Base-by-base conservation (phyloP, 2,329 filamentous ascomycete species). In the Tricladium varicosporioides region DNA sequence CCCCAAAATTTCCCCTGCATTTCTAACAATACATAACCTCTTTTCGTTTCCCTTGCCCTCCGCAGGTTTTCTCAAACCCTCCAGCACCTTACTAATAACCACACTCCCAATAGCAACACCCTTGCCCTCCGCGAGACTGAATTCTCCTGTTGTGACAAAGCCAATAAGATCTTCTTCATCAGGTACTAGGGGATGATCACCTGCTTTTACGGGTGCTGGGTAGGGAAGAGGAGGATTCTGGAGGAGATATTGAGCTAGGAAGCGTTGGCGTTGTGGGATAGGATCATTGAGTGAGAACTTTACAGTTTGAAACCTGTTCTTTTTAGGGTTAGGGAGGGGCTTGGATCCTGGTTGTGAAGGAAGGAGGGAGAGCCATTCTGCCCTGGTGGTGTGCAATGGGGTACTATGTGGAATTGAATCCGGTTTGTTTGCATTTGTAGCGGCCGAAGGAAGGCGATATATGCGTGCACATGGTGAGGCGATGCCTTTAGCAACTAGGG, bases 141-240 rank as follows among this genome's bases (percentile, higher is more conserved):
- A 96, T 51, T 89, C 87, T 0, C 93, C 94, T 1, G 88, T 88
- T 1, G 92, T 97, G 19, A 97, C 86, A 70, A 96, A 99, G 0
- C 94, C 94, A 51, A 97, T 83, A 11, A 97, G 78, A 70, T 97
- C 89, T 18, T 82, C 78, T 60, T 85, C 85, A 9, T 79, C 78
- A 0, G 93, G 93, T n/a, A 92, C 84, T 0, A 85, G 69, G 0
- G 87, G 87, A 63, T 90, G 84, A 0, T 73, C 70, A 0, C 77
- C 76, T 19, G 73, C 60, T 7, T 60, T 49, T 40, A 52, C 67
- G 33, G 42, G 55, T 5, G 40, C 72, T 5, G 75, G 69, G 69
- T 73, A 80, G 3, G 69, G 64, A 36, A 68, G 67, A 19, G 73
- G 73, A 14, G 74, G 74, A 15, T 73, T 72, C 32, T 74, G 72